Conservation (phyloP, 345 rosid species). For the Draba incana region DNA sequence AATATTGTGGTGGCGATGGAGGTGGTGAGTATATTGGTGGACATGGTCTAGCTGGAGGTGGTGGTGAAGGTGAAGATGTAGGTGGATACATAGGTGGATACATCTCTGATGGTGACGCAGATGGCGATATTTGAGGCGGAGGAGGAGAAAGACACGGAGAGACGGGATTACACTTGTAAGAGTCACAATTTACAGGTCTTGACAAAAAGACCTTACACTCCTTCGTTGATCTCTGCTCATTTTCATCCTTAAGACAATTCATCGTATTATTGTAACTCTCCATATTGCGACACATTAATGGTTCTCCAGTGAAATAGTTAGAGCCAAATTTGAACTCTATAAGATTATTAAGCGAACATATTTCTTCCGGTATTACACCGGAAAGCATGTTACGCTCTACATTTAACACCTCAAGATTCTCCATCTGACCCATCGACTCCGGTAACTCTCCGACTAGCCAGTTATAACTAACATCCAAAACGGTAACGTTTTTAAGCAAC, state of each 20-base stretch:
- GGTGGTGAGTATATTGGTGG: conserved; percentile 38
- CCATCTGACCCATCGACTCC: conserved; percentile 51
- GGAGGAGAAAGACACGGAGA: conserved; percentile 37
- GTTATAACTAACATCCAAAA: conserved; percentile 70
- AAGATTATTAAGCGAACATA: conserved; percentile 61
- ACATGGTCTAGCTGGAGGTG: conserved; percentile 29
- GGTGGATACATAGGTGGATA: conserved; percentile 32
- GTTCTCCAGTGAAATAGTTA: conserved; percentile 62
- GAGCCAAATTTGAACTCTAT: conserved; percentile 57
- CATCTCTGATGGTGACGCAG: conserved; percentile 16
- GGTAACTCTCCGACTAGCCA: conserved; percentile 64
- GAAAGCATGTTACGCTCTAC: conserved; percentile 64
- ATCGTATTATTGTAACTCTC: conserved; percentile 44
- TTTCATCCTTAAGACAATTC: conserved; percentile 59
- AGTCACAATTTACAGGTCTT: conserved; percentile 52
- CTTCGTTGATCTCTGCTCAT: conserved; percentile 57
- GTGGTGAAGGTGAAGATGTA: conserved; percentile 25
- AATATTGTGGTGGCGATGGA: conserved; percentile 38
- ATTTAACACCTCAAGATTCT: conserved; percentile 58
- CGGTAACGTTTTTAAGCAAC: conserved; percentile 56
- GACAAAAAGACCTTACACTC: conserved; percentile 66
- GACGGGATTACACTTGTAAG: conserved; percentile 49
- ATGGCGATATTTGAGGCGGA: conserved; percentile 26
- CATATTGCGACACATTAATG: conserved; percentile 48
- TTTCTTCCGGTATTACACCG: conserved; percentile 55